These are phyloP conservation scores for Trichoderma asperelloides DNA, from an alignment of 495 filamentous ascomycete species.

Conservation along the genomic window DNA sequence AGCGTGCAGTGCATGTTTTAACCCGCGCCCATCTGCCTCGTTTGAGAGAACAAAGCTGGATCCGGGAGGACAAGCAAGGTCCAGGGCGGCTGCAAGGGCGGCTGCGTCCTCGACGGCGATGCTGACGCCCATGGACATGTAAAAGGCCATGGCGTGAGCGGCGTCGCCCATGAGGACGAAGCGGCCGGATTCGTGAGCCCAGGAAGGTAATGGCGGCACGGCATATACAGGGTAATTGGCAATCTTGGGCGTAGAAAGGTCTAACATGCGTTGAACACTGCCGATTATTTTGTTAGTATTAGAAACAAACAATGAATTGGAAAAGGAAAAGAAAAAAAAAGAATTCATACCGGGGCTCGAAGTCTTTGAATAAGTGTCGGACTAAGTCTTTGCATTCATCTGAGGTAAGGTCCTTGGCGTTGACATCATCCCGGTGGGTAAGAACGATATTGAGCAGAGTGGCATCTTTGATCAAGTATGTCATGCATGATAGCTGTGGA, in stretches of 20 bases:
- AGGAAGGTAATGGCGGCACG: neutral
- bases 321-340: too few relatives aligned
- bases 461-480: neutral
- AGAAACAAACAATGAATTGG: neutral
- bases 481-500: constrained; percentile 1
- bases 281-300: too few relatives aligned
- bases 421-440: neutral
- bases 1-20: neutral
- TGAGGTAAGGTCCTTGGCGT: neutral
- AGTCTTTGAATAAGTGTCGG: neutral
- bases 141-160: neutral
- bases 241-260: neutral
- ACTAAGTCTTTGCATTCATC: neutral
- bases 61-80: neutral
- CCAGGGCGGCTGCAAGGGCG: neutral
- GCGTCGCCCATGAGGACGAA: constrained; percentile 1
- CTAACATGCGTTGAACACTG: neutral
- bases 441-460: neutral
- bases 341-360: neutral
- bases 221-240: neutral
- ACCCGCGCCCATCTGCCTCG: too few relatives aligned
- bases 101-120: neutral
- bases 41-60: neutral
- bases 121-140: constrained; percentile 4
- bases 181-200: neutral